Evolutionary conservation across 208 protist genomes (phyloP).

Genomic region (Trypanosoma rangeli): DNA sequence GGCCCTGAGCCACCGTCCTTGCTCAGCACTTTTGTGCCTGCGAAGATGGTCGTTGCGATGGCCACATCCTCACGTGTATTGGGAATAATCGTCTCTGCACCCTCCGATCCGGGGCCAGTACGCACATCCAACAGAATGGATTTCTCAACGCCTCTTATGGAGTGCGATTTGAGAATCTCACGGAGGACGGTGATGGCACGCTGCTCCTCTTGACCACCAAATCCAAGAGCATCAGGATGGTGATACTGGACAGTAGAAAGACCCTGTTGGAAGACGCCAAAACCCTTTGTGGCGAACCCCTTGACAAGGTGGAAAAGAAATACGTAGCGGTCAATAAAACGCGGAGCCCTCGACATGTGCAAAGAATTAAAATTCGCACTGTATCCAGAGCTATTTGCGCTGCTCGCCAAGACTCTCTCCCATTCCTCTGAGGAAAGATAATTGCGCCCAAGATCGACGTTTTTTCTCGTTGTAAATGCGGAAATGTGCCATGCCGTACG

Average conservation of each 20-base stretch:
- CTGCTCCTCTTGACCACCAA: slow-evolving; percentile 69
- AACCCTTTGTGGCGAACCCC: slow-evolving; percentile 37
- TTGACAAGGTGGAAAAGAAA: slow-evolving; percentile 43
- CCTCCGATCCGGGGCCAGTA: slow-evolving; percentile 57
- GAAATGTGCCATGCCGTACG: slow-evolving; percentile 83
- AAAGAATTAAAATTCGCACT: slow-evolving; percentile 40
- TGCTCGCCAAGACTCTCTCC: slow-evolving; percentile 33
- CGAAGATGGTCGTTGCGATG: slow-evolving; percentile 29
- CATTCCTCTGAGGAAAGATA: slow-evolving; percentile 64
- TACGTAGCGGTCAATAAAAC: slow-evolving; percentile 71
- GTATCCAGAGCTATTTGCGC: slow-evolving; percentile 53
- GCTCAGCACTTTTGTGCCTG: slow-evolving; percentile 16
- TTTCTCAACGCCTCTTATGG: slow-evolving; percentile 28
- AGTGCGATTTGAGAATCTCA: slow-evolving; percentile 45
- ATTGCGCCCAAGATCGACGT: slow-evolving; percentile 86
- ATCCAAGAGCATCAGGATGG: slow-evolving; percentile 68
- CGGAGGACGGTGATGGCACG: slow-evolving; percentile 55
- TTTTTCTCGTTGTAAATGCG: slow-evolving; percentile 84
- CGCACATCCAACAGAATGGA: slow-evolving; percentile 75
- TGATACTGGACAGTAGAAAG: slow-evolving; percentile 76
- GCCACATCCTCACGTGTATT: slow-evolving; percentile 27
- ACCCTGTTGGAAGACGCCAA: slow-evolving; percentile 41
- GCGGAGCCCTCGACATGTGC: slow-evolving; percentile 35
- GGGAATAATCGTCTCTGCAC: slow-evolving; percentile 77
- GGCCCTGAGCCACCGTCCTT: slow-evolving; percentile 46